Percentiles rank a stretch among this genome's conserved stretches.
Conservation (phyloP, 139 green algal genomes). For the Zygnema cylindricum region DNA sequence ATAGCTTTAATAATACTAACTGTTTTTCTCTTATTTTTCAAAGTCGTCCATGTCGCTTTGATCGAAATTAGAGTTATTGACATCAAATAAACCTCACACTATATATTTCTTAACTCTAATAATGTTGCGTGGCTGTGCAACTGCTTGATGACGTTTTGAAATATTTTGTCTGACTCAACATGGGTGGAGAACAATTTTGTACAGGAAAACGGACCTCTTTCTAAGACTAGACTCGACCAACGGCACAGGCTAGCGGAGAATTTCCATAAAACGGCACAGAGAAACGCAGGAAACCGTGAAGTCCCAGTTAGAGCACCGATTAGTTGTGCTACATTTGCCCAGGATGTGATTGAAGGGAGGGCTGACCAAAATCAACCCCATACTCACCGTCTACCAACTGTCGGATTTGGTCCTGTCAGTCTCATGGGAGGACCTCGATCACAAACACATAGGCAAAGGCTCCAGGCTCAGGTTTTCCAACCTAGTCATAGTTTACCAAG, state of each 20-base stretch:
- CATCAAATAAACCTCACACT: no score
- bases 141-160: no score
- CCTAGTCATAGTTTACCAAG: conserved; percentile 80
- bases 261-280: not conserved
- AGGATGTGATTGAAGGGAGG: conserved; percentile 69
- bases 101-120: no score
- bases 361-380: not conserved
- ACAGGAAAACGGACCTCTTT: not conserved
- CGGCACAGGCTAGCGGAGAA: not conserved
- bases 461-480: conserved; percentile 73
- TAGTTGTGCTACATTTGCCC: conserved; percentile 44
- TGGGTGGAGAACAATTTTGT: no score
- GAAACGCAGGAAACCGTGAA: not conserved
- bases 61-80: no score
- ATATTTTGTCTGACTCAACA: no score
- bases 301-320: conserved; percentile 27
- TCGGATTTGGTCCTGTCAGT: conserved; percentile 35
- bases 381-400: not conserved
- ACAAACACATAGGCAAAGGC: conserved; percentile 55
- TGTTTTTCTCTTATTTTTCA: no score
- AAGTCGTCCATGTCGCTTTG: no score
- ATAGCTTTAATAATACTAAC: no score
- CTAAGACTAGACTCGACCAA: not conserved
- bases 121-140: no score
- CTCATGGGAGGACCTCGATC: conserved; percentile 63